phyloP scores from a whole-genome alignment of 257 asterid genomes.

The Marsdenia floribunda region DNA sequence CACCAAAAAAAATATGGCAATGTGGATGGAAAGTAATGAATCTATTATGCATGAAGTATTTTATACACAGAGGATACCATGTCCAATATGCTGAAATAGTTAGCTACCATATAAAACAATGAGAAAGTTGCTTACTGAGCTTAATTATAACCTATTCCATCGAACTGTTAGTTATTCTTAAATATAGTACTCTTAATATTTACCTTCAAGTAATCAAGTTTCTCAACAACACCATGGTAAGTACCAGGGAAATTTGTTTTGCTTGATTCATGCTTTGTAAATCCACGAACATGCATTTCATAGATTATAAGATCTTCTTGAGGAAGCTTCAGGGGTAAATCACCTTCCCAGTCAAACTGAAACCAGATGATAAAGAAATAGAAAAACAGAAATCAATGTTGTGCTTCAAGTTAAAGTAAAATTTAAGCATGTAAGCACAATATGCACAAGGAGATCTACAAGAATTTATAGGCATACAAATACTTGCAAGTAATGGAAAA shows the following conservation, averaged over 20 bases:
- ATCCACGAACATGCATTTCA: slow-evolving; percentile 98
- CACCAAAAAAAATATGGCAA: background rate
- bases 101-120: background rate
- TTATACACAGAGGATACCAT: background rate
- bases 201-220: slow-evolving; percentile 93
- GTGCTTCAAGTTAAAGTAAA: background rate
- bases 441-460: background rate
- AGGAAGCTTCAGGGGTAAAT: slow-evolving; percentile 67
- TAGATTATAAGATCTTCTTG: slow-evolving; percentile 71
- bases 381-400: background rate
- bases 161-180: background rate
- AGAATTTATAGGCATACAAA: background rate
- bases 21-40: background rate
- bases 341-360: slow-evolving; percentile 99
- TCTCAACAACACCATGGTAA: slow-evolving; percentile 78
- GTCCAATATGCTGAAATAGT: background rate
- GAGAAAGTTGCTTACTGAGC: background rate
- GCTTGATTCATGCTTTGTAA: slow-evolving; percentile 87
- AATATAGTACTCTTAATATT: slow-evolving; percentile 22
- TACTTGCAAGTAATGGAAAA: background rate
- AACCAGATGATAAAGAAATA: background rate
- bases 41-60: background rate
- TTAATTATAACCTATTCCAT: background rate
- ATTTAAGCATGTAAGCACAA: background rate
- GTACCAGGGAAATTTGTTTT: slow-evolving; percentile 74